Percentiles rank a stretch among this genome's conserved stretches.
Conservation (phyloP, 2,329 filamentous ascomycete species). For the Diaporthe caulivora region DNA sequence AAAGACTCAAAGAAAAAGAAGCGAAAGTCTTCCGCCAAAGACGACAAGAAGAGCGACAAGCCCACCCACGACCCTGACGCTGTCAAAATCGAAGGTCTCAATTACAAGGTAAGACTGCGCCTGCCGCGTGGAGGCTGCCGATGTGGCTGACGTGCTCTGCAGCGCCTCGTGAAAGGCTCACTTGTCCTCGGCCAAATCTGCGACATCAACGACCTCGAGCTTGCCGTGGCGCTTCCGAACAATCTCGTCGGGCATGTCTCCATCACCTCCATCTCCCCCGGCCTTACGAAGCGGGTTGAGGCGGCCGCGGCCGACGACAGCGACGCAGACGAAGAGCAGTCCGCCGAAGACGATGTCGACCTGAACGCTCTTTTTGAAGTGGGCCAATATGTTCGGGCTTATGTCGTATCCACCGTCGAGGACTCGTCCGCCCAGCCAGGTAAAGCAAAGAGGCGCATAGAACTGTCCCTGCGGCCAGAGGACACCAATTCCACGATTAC, state of each 20-base stretch:
- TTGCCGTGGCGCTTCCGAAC: conserved; percentile 89
- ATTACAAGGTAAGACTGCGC: conserved; percentile 78
- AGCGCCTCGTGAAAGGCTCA: conserved; percentile 88
- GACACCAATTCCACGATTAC: conserved; percentile 82
- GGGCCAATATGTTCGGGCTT: conserved; percentile 90
- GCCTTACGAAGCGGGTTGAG: conserved; percentile 82
- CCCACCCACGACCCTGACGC: conserved; percentile 63
- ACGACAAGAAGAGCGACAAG: conserved; percentile 59
- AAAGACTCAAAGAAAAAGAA: conserved; percentile 67
- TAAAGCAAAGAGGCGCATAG: conserved; percentile 84
- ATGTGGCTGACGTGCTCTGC: conserved; percentile 37
- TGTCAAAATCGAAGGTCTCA: conserved; percentile 86
- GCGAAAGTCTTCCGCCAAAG: conserved; percentile 63
- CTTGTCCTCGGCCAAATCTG: conserved; percentile 89
- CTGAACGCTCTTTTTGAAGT: conserved; percentile 80
- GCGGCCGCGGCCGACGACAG: conserved; percentile 71
- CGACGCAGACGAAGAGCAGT: conserved; percentile 64
- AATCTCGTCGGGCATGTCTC: conserved; percentile 92
- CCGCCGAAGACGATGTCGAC: conserved; percentile 72
- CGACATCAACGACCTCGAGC: conserved; percentile 82
- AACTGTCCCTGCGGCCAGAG: conserved; percentile 85
- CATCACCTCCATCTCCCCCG: conserved; percentile 89
- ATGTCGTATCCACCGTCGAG: conserved; percentile 82
- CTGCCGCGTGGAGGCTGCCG: conserved; percentile 36
- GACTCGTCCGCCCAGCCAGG: conserved; percentile 64